Evolutionary conservation across 306 rosid genomes (phyloP).

Genomic region (Delonix regia): DNA sequence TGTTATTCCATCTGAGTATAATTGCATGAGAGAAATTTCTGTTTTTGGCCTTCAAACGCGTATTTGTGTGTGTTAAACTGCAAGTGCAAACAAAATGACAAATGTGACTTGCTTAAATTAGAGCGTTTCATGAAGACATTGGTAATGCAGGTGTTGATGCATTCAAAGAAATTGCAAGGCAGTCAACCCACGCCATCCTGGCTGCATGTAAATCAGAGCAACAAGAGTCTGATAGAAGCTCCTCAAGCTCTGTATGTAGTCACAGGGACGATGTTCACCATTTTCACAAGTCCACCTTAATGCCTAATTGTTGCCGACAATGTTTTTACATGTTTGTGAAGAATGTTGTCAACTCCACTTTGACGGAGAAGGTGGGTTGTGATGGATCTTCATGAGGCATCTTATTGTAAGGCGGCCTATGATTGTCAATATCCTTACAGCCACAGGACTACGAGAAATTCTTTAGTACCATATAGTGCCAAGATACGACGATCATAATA

Average conservation of each 20-base stretch:
- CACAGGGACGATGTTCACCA: conserved; percentile 42
- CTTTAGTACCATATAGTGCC: background rate
- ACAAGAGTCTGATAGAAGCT: conserved; percentile 22
- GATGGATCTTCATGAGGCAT: conserved; percentile 24
- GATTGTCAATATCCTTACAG: background rate
- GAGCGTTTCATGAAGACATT: conserved; percentile 21
- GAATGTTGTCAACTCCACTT: conserved; percentile 51
- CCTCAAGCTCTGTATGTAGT: conserved; percentile 49
- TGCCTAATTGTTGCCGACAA: conserved; percentile 62
- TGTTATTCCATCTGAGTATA: conserved; percentile 1
- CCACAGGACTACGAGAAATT: background rate
- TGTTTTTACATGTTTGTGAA: conserved; percentile 63
- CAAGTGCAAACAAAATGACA: conserved; percentile 14
- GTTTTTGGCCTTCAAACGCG: background rate
- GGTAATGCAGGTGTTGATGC: conserved; percentile 50
- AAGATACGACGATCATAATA: background rate
- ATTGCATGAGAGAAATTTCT: conserved; percentile 9
- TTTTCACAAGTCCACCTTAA: conserved; percentile 46
- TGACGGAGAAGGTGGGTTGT: conserved; percentile 45
- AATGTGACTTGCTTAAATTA: conserved; percentile 22
- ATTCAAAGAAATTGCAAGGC: conserved; percentile 69
- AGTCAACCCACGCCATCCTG: conserved; percentile 69
- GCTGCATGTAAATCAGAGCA: conserved; percentile 66
- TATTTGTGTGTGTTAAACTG: background rate
- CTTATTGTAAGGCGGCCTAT: background rate